These are phyloP conservation scores for Trypanosoma congolense DNA, from an alignment of 208 protist species.

Conservation along the genomic window DNA sequence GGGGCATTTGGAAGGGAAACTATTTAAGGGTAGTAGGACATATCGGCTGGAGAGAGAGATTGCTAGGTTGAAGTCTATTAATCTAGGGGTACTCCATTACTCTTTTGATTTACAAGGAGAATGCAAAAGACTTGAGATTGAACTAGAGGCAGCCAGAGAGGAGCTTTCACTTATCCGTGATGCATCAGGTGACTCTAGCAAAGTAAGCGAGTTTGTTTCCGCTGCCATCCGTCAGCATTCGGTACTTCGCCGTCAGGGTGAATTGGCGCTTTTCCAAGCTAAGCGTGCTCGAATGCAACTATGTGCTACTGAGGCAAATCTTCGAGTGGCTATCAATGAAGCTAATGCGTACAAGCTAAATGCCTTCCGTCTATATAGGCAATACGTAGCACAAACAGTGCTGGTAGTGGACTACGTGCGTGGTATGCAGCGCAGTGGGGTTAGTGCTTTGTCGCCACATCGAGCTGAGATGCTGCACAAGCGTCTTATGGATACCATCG, in stretches of 20 bases:
- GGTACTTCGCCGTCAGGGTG: constrained; percentile 67
- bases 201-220: constrained; percentile 77
- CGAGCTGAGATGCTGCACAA: constrained; percentile 66
- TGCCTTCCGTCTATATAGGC: constrained; percentile 78
- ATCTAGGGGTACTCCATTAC: constrained; percentile 76
- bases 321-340: constrained; percentile 82
- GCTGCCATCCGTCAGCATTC: constrained; percentile 81
- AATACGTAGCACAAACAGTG: constrained; percentile 73
- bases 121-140: constrained; percentile 54
- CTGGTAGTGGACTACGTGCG: constrained; percentile 77
- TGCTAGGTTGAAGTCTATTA: constrained; percentile 83
- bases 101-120: constrained; percentile 69
- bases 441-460: constrained; percentile 59
- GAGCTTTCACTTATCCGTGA: constrained; percentile 76
- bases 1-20: not conserved
- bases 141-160: constrained; percentile 57
- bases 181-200: constrained; percentile 41
- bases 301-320: constrained; percentile 80
- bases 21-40: constrained; percentile 7
- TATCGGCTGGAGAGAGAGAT: constrained; percentile 54
- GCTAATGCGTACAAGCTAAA: constrained; percentile 76
- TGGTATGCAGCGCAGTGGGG: constrained; percentile 48
- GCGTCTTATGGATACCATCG: constrained; percentile 38
- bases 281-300: constrained; percentile 72
- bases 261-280: constrained; percentile 69